Evolutionary conservation across 164 flowering plant genomes (phyloP), one percentile per base, ranked within the genome.

Genomic region (Berberis vulgaris): DNA sequence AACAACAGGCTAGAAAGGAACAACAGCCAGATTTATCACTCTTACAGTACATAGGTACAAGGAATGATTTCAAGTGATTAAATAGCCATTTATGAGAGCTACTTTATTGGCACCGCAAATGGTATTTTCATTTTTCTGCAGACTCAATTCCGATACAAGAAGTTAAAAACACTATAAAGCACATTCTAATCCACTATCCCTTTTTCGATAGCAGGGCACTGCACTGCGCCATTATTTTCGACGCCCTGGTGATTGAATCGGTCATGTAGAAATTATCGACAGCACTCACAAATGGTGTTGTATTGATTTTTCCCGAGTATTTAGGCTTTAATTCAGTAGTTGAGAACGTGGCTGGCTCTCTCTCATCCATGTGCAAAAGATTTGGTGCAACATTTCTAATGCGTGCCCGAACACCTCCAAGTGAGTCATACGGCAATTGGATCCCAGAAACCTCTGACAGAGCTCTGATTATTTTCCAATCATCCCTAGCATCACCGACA

Each of bases 221-320:
- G 80, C 99, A 95, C 62, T 95, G 99, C 2, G 98, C 97, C 99
- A 95, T 91, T 45, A 89, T 88, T 88, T 95, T 95, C 43, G 98
- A 95, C n/a, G 99, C 98, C 70, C 99, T 76, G 7, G 96, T 95
- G 45, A 95, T 86, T 1, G 99, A 59, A 74, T 95, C 89, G 0
- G 98, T 95, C 98, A 91, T 91, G 63, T 89, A 95, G 78, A 95
- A 95, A 49, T 95, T 91, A 72, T 89, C 92, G 26, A 95, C 76
- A 0, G 85, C 84, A 45, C 68, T 40, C 49, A 64, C 71, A 68
- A 95, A 95, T 0, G 86, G 72, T 0, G 67, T 57, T 49, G 43
- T 46, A 62, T 72, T 79, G 66, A 83, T 57, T 74, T 81, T 76
- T 63, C 74, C 70, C 1, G 40, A 57, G 39, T 43, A 49, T 45